A percentile compares a stretch with the other conserved stretches of the same genome.
Conservation (phyloP, 495 filamentous ascomycete genomes). For the Lophiotrema nucula region DNA sequence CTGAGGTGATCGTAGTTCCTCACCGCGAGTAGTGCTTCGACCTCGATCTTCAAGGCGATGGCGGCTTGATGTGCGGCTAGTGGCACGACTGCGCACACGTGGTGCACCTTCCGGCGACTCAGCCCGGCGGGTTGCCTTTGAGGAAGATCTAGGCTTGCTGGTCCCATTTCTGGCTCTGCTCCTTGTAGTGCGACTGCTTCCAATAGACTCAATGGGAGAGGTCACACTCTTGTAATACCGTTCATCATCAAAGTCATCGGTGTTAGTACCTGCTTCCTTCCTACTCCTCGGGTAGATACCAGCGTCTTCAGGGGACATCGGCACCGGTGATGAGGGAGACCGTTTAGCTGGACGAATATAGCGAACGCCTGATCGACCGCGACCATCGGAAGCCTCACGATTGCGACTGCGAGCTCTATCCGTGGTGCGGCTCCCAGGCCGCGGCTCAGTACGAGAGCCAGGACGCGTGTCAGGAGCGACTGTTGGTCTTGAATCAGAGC, state of each 20-base stretch:
- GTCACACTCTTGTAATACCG: slow-evolving; percentile 44
- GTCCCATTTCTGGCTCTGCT: slow-evolving; percentile 27
- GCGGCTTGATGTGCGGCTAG: slow-evolving; percentile 33
- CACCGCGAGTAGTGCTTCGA: slow-evolving; percentile 24
- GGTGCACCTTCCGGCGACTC: slow-evolving; percentile 35
- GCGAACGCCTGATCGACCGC: slow-evolving; percentile 62
- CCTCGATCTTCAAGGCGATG: slow-evolving; percentile 30
- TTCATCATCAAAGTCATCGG: slow-evolving; percentile 47
- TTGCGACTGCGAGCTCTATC: slow-evolving; percentile 48
- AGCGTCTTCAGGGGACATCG: slow-evolving; percentile 83
- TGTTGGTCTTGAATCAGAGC: slow-evolving; percentile 41
- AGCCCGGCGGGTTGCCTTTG: slow-evolving; percentile 26
- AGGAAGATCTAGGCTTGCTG: slow-evolving; percentile 31
- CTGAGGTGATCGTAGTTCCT: slow-evolving; percentile 14
- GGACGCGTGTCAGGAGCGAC: slow-evolving; percentile 44
- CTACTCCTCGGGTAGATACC: slow-evolving; percentile 27
- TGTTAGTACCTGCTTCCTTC: slow-evolving; percentile 34
- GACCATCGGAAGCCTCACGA: slow-evolving; percentile 66
- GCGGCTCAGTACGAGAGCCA: slow-evolving; percentile 50
- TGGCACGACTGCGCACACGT: slow-evolving; percentile 23
- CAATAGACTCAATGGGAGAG: slow-evolving; percentile 40
- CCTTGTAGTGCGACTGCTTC: slow-evolving; percentile 19
- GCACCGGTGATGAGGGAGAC: slow-evolving; percentile 84
- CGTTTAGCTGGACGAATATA: slow-evolving; percentile 80
- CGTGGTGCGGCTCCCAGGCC: slow-evolving; percentile 25